phyloP scores from a whole-genome alignment of 1,139 yeast species.

The Hansenula sp. region DNA sequence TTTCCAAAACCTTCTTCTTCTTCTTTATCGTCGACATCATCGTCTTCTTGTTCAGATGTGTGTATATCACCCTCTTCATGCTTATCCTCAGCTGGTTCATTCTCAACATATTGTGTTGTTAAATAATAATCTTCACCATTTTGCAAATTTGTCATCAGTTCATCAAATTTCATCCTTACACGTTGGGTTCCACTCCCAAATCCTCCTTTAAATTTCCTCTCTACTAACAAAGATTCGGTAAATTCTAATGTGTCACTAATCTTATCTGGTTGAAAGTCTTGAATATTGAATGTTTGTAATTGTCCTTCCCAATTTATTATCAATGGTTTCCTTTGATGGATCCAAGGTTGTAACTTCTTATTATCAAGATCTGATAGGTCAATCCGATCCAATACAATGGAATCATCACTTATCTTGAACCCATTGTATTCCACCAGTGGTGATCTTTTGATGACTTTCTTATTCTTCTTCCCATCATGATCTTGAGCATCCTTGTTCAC shows the following conservation, averaged over 20 bases:
- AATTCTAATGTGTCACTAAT: constrained; percentile 31
- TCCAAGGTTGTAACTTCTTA: background rate
- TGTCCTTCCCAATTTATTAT: constrained; percentile 20
- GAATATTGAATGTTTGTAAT: constrained; percentile 14
- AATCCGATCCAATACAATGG: background rate
- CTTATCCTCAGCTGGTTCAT: constrained; percentile 31
- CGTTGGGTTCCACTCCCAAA: constrained; percentile 62
- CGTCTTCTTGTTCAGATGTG: constrained; percentile 41
- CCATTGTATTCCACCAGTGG: too few species aligned
- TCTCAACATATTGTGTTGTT: constrained; percentile 63
- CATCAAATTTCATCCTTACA: constrained; percentile 42
- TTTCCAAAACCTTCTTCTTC: constrained; percentile 8
- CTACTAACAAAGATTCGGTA: constrained; percentile 46
- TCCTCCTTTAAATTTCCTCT: constrained; percentile 52
- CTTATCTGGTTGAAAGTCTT: constrained; percentile 23
- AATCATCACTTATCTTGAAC: background rate
- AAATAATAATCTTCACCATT: constrained; percentile 41
- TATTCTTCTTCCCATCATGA: too few species aligned
- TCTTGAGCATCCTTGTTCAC: too few species aligned
- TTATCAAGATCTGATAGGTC: background rate
- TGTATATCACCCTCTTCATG: constrained; percentile 42
- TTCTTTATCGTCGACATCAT: constrained; percentile 21
- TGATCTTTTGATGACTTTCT: too few species aligned
- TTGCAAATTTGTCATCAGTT: constrained; percentile 39
- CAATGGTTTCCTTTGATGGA: constrained; percentile 20